Conservation (phyloP, 495 filamentous ascomycete species). For the Thermochaetoides thermophila region DNA sequence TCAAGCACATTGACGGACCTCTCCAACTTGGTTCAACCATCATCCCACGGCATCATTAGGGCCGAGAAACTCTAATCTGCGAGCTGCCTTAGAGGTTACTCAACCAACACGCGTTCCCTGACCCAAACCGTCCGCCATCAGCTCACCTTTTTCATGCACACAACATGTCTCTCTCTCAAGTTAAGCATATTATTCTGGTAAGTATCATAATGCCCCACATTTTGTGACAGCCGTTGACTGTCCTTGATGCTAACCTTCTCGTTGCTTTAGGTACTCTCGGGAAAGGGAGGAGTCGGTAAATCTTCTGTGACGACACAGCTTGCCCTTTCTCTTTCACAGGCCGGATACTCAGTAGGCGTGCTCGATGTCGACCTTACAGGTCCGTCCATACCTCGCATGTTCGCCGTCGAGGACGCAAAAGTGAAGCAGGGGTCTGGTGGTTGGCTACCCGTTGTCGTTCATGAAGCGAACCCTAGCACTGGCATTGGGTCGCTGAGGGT, state of each 20-base stretch:
- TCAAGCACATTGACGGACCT: too few relatives aligned
- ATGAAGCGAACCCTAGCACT: constrained; percentile 35
- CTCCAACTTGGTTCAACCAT: too few relatives aligned
- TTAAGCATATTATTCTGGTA: constrained; percentile 48
- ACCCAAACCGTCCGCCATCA: too few relatives aligned
- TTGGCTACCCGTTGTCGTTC: constrained; percentile 78
- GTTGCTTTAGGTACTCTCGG: constrained; percentile 59
- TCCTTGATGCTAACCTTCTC: not conserved
- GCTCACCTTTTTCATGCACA: too few relatives aligned
- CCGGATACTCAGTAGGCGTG: constrained; percentile 77
- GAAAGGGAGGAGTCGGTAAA: constrained; percentile 96
- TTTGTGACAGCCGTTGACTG: constrained; percentile 4
- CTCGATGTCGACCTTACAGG: constrained; percentile 95
- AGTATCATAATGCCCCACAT: constrained; percentile 9
- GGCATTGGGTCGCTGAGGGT: constrained; percentile 56
- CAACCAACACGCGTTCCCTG: too few relatives aligned
- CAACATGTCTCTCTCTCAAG: constrained; percentile 41
- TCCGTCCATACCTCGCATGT: constrained; percentile 87
- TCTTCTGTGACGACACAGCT: constrained; percentile 93
- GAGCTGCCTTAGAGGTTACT: too few relatives aligned
- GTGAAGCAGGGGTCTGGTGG: constrained; percentile 79
- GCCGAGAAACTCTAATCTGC: too few relatives aligned
- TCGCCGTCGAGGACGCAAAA: constrained; percentile 75
- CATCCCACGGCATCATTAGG: too few relatives aligned
- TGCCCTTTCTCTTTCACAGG: constrained; percentile 72